These are phyloP conservation scores for Epicoccum nigrum DNA, from an alignment of 2,329 filamentous ascomycete genomes.

Conservation along the genomic window DNA sequence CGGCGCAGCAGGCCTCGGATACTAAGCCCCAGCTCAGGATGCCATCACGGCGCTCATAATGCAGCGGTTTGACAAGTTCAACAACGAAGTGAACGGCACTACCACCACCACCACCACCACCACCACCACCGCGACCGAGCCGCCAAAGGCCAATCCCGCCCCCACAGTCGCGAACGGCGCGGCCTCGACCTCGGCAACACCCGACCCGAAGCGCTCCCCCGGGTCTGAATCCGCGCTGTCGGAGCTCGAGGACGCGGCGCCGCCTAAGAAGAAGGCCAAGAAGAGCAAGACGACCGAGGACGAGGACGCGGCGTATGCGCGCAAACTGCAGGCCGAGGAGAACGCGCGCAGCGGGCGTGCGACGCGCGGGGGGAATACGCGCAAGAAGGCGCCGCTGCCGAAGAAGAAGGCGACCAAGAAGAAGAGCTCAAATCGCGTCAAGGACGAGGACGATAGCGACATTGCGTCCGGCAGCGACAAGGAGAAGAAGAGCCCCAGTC, in stretches of 20 bases:
- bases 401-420: constrained; percentile 73
- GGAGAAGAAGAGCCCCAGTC: constrained; percentile 70
- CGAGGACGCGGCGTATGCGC: constrained; percentile 85
- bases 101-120: constrained; percentile 3
- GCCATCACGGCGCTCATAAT: constrained; percentile 56
- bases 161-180: constrained; percentile 47
- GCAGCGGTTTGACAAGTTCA: constrained; percentile 57
- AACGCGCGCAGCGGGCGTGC: constrained; percentile 71
- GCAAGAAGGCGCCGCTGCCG: constrained; percentile 61
- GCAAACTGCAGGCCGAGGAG: constrained; percentile 89
- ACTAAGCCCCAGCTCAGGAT: constrained; percentile 43
- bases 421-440: constrained; percentile 73
- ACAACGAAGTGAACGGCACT: constrained; percentile 41
- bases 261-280: constrained; percentile 64
- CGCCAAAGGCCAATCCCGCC: constrained; percentile 45
- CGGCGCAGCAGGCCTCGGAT: constrained; percentile 4
- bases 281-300: constrained; percentile 73
- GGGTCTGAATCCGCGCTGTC: constrained; percentile 51
- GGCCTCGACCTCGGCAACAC: constrained; percentile 34
- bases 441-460: constrained; percentile 80
- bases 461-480: constrained; percentile 65
- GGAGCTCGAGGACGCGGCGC: constrained; percentile 47
- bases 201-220: constrained; percentile 51
- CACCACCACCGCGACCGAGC: constrained; percentile 22
- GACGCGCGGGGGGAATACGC: constrained; percentile 73